These are phyloP conservation scores for Rhipidocladum racemiflorum DNA, from an alignment of 176 grass and related monocot species.

Conservation along the genomic window DNA sequence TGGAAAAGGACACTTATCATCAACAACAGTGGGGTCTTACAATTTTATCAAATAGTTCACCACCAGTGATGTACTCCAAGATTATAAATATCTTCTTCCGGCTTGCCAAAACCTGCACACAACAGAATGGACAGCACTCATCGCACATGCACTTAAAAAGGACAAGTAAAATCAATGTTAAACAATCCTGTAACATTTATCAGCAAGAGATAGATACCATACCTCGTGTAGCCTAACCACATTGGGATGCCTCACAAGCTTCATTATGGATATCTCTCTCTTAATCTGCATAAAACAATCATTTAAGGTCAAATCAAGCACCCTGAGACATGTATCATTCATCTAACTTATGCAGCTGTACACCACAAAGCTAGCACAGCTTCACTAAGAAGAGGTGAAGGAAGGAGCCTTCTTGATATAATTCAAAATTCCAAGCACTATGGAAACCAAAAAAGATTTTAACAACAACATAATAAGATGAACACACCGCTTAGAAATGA, in stretches of 20 bases:
- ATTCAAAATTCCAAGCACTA: not conserved
- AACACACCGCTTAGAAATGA: not conserved
- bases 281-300: constrained; percentile 69
- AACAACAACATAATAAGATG: not conserved
- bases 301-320: not conserved
- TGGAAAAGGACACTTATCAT: constrained; percentile 28
- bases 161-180: not conserved
- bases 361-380: not conserved
- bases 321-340: not conserved
- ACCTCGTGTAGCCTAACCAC: constrained; percentile 87
- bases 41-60: constrained; percentile 98
- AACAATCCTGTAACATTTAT: constrained; percentile 9
- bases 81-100: constrained; percentile 99
- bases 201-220: constrained; percentile 9
- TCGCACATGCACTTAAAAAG: not conserved
- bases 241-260: constrained; percentile 96
- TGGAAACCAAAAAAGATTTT: not conserved
- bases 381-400: not conserved
- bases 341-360: constrained; percentile 16
- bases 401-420: not conserved
- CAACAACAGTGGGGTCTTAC: constrained; percentile 43
- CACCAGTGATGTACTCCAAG: constrained; percentile 92
- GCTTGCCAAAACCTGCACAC: constrained; percentile 86
- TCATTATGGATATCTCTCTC: constrained; percentile 99
- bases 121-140: constrained; percentile 35